Evolutionary conservation across 1,284 basidiomycete species (phyloP).

Genomic region (Cryptococcus amylolentus): DNA sequence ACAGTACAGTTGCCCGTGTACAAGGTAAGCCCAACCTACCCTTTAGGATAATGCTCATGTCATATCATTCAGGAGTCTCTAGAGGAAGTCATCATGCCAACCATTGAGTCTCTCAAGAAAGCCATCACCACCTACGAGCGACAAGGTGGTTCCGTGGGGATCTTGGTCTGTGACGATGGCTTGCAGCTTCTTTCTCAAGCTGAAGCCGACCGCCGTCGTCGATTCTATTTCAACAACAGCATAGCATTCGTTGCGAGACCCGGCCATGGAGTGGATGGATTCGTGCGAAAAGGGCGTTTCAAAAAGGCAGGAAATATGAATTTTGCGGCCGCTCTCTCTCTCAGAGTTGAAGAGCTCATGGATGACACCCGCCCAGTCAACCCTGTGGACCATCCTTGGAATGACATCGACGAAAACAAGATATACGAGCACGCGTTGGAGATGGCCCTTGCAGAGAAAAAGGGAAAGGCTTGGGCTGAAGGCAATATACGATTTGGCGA

Average conservation of each 20-base stretch:
- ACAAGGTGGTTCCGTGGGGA: slow-evolving; percentile 51
- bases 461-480: slow-evolving; percentile 53
- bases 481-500: slow-evolving; percentile 50
- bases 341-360: slow-evolving; percentile 72
- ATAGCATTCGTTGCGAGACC: slow-evolving; percentile 82
- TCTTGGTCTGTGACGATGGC: slow-evolving; percentile 56
- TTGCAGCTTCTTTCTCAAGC: slow-evolving; percentile 60
- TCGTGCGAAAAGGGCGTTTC: slow-evolving; percentile 76
- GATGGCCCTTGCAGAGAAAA: slow-evolving; percentile 54
- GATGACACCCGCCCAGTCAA: slow-evolving; percentile 40
- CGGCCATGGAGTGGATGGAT: slow-evolving; percentile 66
- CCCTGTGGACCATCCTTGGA: slow-evolving; percentile 26
- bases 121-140: slow-evolving; percentile 50
- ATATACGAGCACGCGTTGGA: slow-evolving; percentile 39
- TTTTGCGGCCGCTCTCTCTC: slow-evolving; percentile 67
- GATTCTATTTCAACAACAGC: slow-evolving; percentile 75
- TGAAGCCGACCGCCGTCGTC: slow-evolving; percentile 60
- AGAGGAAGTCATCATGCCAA: slow-evolving; percentile 56
- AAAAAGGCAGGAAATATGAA: slow-evolving; percentile 81
- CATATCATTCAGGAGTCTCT: slow-evolving; percentile 56
- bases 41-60: background rate
- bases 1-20: slow-evolving; percentile 61
- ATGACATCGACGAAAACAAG: slow-evolving; percentile 30
- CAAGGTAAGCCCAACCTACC: slow-evolving; percentile 50
- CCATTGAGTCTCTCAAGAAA: slow-evolving; percentile 73